Base-by-base conservation (phyloP, 2,329 filamentous ascomycete genomes). In the Fusarium transvaalense region DNA sequence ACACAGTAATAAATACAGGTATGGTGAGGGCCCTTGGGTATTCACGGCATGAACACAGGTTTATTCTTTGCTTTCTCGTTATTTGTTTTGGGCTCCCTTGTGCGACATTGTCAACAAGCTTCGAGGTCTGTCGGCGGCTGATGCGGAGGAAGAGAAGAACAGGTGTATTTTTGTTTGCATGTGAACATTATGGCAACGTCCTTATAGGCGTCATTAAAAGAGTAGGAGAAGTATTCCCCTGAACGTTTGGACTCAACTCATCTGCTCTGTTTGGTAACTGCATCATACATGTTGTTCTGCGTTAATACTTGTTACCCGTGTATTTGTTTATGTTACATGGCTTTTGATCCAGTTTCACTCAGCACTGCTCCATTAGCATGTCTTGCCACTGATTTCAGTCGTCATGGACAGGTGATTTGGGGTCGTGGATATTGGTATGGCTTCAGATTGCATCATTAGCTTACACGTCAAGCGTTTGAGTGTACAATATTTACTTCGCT, bases 381-480 rank as follows among this genome's bases (percentile, higher is more conserved):
- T 46, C 32, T 50, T 39, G 32, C 31, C 50, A 51, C 46, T 53
- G 23, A 48, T 51, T 43, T 62, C 39, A 39, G 61, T 61, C 41
- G 45, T 65, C 50, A 65, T 57, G 63, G 55, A 48, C 37, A 21
- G 61, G 65, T 62, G 65, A 62, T 69, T 52, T 42, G 42, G 56
- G 64, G 29, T 55, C 17, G 31, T 54, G 51, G 48, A 50, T 56
- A 29, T 47, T 38, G 50, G 27, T 61, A 48, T 32, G 50, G 31
- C 50, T 52, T 52, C 50, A 50, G 31, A 56, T 45, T 61, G 56
- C 55, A 50, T 65, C 39, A 38, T n/a, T 47, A 31, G 47, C 29
- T 45, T 60, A 32, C 50, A 66, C 42, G n/a, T 52, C 34, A 35
- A 68, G 48, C 21, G 42, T 55, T 60, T 25, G 32, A 10, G 52